phyloP scores from a whole-genome alignment of 2,329 filamentous ascomycete genomes.

The Metarhizium brunneum region DNA sequence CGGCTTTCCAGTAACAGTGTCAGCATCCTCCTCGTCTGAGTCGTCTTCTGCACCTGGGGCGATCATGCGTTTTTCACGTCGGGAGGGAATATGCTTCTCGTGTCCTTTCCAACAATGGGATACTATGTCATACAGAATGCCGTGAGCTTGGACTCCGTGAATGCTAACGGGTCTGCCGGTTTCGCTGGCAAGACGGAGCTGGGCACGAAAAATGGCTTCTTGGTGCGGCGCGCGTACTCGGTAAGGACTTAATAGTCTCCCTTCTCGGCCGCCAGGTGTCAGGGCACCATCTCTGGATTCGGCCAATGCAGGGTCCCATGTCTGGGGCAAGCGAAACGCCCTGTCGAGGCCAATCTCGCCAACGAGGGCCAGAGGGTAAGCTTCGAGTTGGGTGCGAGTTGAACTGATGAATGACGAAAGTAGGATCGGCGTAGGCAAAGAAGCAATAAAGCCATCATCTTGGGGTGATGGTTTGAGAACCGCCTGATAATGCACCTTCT shows the following conservation, averaged over 20 bases:
- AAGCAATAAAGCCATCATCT: constrained; percentile 32
- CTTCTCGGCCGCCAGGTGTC: constrained; percentile 63
- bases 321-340: constrained; percentile 61
- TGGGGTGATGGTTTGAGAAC: constrained; percentile 49
- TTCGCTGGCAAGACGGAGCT: constrained; percentile 63
- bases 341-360: constrained; percentile 75
- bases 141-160: constrained; percentile 70
- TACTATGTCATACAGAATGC: constrained; percentile 57
- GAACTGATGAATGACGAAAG: constrained; percentile 49
- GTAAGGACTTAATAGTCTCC: constrained; percentile 56
- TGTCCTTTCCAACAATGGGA: constrained; percentile 60
- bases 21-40: constrained; percentile 26
- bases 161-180: constrained; percentile 56
- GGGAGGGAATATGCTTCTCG: constrained; percentile 52
- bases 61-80: constrained; percentile 44
- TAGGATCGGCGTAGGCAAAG: constrained; percentile 50
- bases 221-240: constrained; percentile 63
- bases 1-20: constrained; percentile 34
- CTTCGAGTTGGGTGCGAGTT: constrained; percentile 44
- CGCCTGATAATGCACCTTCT: constrained; percentile 52
- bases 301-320: constrained; percentile 33
- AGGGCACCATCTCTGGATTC: constrained; percentile 25
- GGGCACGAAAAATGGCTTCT: constrained; percentile 52
- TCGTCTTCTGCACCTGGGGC: constrained; percentile 33
- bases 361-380: constrained; percentile 55